Percentiles rank a stretch among this genome's conserved stretches.
phyloP scores from a whole-genome alignment of 2,329 filamentous ascomycete genomes.

The Stemphylium vesicarium region DNA sequence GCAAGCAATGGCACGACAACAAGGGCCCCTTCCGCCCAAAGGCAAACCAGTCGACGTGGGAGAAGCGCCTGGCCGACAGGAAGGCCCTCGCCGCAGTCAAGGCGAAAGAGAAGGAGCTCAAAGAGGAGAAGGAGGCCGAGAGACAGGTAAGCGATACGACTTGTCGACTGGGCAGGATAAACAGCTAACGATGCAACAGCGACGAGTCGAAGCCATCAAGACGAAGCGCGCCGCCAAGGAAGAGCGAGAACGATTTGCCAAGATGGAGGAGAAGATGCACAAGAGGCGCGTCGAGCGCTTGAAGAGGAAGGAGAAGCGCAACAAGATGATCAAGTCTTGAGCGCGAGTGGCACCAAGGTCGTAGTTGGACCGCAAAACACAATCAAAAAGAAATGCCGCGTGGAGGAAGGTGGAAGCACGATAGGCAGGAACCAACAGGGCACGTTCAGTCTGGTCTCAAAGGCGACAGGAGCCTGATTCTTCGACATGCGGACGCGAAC shows the following conservation, averaged over 20 bases:
- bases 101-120: conserved; percentile 90
- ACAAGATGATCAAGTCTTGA: conserved; percentile 70
- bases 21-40: conserved; percentile 86
- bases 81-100: conserved; percentile 78
- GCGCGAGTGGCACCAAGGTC: background rate
- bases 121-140: conserved; percentile 91
- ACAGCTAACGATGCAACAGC: conserved; percentile 56
- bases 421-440: background rate
- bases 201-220: conserved; percentile 78
- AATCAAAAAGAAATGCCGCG: conserved; percentile 5
- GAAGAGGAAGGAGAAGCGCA: conserved; percentile 96
- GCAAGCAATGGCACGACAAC: conserved; percentile 90
- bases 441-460: background rate
- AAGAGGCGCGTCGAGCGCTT: conserved; percentile 90
- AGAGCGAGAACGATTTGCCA: conserved; percentile 89
- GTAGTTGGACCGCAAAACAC: background rate
- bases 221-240: conserved; percentile 88
- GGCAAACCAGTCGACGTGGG: conserved; percentile 78
- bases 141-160: conserved; percentile 68
- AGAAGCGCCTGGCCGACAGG: conserved; percentile 74
- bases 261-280: conserved; percentile 98
- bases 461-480: background rate
- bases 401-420: background rate
- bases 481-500: background rate
- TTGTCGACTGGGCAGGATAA: background rate